Base-by-base conservation (phyloP, 441 rosid genomes). In the Populus hybrid region DNA sequence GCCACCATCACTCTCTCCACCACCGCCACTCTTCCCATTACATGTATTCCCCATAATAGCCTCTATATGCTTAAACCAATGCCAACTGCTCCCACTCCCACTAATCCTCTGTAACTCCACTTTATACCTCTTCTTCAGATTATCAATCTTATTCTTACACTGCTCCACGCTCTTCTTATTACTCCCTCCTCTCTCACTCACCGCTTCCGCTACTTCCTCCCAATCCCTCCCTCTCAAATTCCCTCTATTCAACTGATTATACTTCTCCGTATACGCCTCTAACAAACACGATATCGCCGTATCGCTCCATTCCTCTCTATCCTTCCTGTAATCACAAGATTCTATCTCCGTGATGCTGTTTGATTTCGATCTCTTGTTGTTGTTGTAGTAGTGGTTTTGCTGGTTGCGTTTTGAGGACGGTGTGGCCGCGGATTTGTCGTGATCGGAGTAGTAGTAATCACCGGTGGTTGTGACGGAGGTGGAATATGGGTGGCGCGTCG, bases 271-370 rank as follows among this genome's bases (percentile, higher is more conserved):
- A 69, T 92, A 92, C 26, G 91, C 92, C 21, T 92, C 92, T 67
- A 92, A 69, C 77, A 91, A 82, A 83, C 93, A 89, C 64, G 87
- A 82, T 77, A 95, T 92, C 79, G 95, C 94, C 65, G 92, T 85
- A 63, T 95, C 98, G 79, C 94, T 91, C 99, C 99, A 95, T 85
- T 95, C 97, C 80, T 95, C 99, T 38, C 98, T 79, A 42, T 94
- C 97, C 85, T 95, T 95, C 80, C 95, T 79, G 23, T 85, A 75
- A 66, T 72, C 83, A 12, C 76, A 59, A 42, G 68, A 11, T 72
- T 38, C 73, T 72, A 24, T 74, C 81, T 14, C 69, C 32, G 21
- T 24, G 40, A 5, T 77, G 70, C 42, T 73, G 66, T 63, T 76
- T 14, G 77, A 72, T 46, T 74, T 85, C 34, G 70, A 78, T 73